Conservation (phyloP, 371 early-diverging fungal species). For the Haplosporangium sp. region DNA sequence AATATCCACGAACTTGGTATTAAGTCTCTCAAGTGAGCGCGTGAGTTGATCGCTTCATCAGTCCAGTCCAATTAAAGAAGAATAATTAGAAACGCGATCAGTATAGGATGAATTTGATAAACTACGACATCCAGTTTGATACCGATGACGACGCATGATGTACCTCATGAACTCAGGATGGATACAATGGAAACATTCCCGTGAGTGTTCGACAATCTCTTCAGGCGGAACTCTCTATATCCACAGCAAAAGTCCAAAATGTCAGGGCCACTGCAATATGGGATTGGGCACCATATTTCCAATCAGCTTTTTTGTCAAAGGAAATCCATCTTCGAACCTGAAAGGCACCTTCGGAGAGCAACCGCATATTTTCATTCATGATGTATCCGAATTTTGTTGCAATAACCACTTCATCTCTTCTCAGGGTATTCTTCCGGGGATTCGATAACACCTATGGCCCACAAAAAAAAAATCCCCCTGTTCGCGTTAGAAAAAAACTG, state of each 20-base stretch:
- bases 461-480: too few relatives aligned
- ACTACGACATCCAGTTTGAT: too few relatives aligned
- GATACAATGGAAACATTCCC: conserved; percentile 50
- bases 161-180: conserved; percentile 57
- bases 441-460: conserved; percentile 31
- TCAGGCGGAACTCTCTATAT: conserved; percentile 42
- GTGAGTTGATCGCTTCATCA: conserved; percentile 54
- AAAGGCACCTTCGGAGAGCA: conserved; percentile 37
- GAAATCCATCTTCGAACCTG: conserved; percentile 12
- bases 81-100: not conserved
- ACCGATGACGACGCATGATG: too few relatives aligned
- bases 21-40: conserved; percentile 36
- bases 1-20: conserved; percentile 39
- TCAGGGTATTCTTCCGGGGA: conserved; percentile 35
- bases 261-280: not conserved
- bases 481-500: too few relatives aligned
- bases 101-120: not conserved
- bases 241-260: not conserved
- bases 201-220: conserved; percentile 46
- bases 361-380: conserved; percentile 47
- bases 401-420: conserved; percentile 40
- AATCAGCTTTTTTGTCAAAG: not conserved
- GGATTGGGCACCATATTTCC: not conserved
- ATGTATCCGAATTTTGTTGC: conserved; percentile 55
- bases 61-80: too few relatives aligned